Percentiles rank a stretch among this genome's conserved stretches.
Conservation (phyloP, 257 asterid species). For the Avicennia marina region DNA sequence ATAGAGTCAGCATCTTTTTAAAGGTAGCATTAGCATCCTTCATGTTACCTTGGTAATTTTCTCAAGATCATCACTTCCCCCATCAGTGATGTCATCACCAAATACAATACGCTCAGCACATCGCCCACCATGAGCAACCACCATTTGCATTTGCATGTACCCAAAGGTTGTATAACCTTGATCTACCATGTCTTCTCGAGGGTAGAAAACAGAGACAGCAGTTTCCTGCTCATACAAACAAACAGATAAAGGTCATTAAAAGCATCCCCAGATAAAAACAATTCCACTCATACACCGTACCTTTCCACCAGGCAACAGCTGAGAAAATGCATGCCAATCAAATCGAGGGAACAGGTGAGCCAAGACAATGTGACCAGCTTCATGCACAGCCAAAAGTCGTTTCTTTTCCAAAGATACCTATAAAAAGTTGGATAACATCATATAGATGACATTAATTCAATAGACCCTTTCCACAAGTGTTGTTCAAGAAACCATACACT, state of each 20-base stretch:
- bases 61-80: constrained; percentile 89
- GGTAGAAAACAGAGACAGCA: constrained; percentile 92
- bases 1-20: not conserved
- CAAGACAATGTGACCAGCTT: constrained; percentile 96
- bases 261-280: constrained; percentile 7
- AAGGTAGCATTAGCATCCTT: constrained; percentile 9
- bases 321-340: constrained; percentile 99
- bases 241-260: constrained; percentile 12
- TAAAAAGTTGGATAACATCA: constrained; percentile 14
- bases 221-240: constrained; percentile 72
- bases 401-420: constrained; percentile 81
- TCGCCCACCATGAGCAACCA: constrained; percentile 98
- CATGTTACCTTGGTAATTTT: constrained; percentile 79
- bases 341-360: constrained; percentile 93
- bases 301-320: constrained; percentile 98
- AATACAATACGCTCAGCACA: constrained; percentile 92
- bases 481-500: constrained; percentile 47
- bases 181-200: constrained; percentile 89
- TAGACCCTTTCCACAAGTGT: constrained; percentile 11
- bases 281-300: constrained; percentile 28
- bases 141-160: constrained; percentile 99
- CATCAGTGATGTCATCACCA: constrained; percentile 94
- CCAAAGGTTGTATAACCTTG: constrained; percentile 91
- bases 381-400: constrained; percentile 88
- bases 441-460: constrained; percentile 4